Base-by-base conservation (phyloP, 306 rosid genomes). In the Betula pendula region DNA sequence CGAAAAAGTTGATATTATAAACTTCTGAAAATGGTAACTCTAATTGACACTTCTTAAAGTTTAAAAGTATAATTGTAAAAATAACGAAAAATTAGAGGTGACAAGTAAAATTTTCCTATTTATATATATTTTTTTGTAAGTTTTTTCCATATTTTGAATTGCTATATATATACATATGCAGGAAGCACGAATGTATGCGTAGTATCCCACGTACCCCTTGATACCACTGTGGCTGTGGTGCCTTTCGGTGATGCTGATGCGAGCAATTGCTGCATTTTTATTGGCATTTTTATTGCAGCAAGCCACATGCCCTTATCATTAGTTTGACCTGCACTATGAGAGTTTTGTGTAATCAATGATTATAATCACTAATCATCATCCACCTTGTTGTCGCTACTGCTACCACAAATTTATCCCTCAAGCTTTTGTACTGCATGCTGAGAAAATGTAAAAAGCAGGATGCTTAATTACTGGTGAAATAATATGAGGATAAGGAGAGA, bases 211-310 rank as follows among this genome's bases (percentile, higher is more conserved):
- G n/a, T n/a, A n/a, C n/a, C n/a, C n/a, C n/a, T n/a, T n/a, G 9
- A 49, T 16, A 43, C 22, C 35, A 48, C 29, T 52, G 76, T 53
- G 77, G 83, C 1, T 38, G 42, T 38, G 77, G 83, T 69, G 76
- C 80, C 89, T 91, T 91, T 91, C 94, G 97, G 97, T 89, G 96
- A 81, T 78, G 70, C 75, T 60, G 82, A 76, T 75, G 85, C 79
- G 63, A 75, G 76, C 77, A 79, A 71, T 80, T 53, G 72, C 38
- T 14, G 31, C n/a, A 79, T n/a, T n/a, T n/a, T n/a, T n/a, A n/a
- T n/a, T n/a, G n/a, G n/a, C n/a, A 29, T n/a, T 58, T 72, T 48
- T 63, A 69, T 35, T 77, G 69, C 74, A 50, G 45, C 60, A 43
- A 80, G 83, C 68, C 90, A 81, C 89, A 85, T 89, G 90, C 71